These are phyloP conservation scores for Pterulicium gracile DNA, from an alignment of 1,284 basidiomycete genomes.

Conservation along the genomic window DNA sequence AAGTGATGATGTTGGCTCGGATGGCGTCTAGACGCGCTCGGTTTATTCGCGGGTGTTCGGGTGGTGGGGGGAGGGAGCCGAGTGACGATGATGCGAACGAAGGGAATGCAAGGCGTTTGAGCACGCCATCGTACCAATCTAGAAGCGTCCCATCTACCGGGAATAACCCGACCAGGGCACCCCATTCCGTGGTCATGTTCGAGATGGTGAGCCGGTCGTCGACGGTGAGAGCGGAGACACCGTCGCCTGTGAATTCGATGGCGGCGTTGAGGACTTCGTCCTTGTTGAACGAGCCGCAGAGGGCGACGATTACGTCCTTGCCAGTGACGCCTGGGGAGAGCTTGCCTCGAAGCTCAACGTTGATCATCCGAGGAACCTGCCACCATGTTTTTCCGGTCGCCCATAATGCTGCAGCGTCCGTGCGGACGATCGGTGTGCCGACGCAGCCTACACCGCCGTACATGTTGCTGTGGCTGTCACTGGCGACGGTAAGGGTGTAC, in stretches of 20 bases:
- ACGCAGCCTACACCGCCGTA: conserved; percentile 97
- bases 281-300: conserved; percentile 94
- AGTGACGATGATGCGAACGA: conserved; percentile 53
- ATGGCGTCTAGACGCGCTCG: conserved; percentile 60
- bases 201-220: conserved; percentile 94
- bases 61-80: conserved; percentile 53
- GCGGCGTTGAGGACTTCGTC: conserved; percentile 98
- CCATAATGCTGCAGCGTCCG: conserved; percentile 93
- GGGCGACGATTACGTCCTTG: conserved; percentile 96
- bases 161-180: conserved; percentile 92
- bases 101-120: conserved; percentile 72
- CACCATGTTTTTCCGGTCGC: conserved; percentile 99
- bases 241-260: conserved; percentile 95
- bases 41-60: conserved; percentile 86
- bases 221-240: conserved; percentile 70
- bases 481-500: conserved; percentile 86
- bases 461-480: conserved; percentile 98
- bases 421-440: conserved; percentile 92
- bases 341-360: conserved; percentile 82
- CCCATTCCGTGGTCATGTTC: conserved; percentile 99
- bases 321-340: conserved; percentile 89
- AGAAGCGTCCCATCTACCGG: conserved; percentile 81
- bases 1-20: conserved; percentile 42
- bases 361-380: conserved; percentile 96
- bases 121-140: conserved; percentile 79